These are phyloP conservation scores for Bullera alba DNA, from an alignment of 768 basidiomycete genomes.

Conservation along the genomic window DNA sequence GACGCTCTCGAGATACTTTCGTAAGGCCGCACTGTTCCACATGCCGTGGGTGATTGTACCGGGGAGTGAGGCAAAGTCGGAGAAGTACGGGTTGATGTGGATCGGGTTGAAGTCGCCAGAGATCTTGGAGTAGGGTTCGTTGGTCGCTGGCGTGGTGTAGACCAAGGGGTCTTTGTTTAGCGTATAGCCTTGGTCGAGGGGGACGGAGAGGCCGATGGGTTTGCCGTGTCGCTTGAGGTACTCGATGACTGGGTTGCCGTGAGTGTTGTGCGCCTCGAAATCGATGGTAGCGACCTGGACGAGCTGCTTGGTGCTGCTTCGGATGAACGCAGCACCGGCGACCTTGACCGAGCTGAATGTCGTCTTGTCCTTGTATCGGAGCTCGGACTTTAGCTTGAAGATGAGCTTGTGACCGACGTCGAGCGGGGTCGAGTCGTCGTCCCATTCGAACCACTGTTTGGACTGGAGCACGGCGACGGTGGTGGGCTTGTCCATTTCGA, in stretches of 20 bases:
- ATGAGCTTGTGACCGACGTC: conserved; percentile 72
- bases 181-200: conserved; percentile 77
- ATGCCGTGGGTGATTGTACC: conserved; percentile 97
- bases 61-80: conserved; percentile 83
- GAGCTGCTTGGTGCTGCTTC: conserved; percentile 78
- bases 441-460: conserved; percentile 98
- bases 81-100: conserved; percentile 96
- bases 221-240: conserved; percentile 88
- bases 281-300: conserved; percentile 82
- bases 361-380: conserved; percentile 84
- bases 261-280: conserved; percentile 76
- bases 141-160: conserved; percentile 79
- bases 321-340: conserved; percentile 74
- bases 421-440: conserved; percentile 69
- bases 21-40: conserved; percentile 92
- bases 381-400: conserved; percentile 80
- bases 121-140: conserved; percentile 89
- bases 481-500: conserved; percentile 67
- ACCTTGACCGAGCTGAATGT: conserved; percentile 75
- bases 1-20: conserved; percentile 84
- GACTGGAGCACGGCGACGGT: conserved; percentile 82
- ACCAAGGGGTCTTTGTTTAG: conserved; percentile 61
- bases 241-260: conserved; percentile 86
- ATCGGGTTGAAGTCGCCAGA: conserved; percentile 99
- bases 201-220: conserved; percentile 65